Conservation (phyloP, 176 grass and related monocot genomes). For the Lolium perenne region DNA sequence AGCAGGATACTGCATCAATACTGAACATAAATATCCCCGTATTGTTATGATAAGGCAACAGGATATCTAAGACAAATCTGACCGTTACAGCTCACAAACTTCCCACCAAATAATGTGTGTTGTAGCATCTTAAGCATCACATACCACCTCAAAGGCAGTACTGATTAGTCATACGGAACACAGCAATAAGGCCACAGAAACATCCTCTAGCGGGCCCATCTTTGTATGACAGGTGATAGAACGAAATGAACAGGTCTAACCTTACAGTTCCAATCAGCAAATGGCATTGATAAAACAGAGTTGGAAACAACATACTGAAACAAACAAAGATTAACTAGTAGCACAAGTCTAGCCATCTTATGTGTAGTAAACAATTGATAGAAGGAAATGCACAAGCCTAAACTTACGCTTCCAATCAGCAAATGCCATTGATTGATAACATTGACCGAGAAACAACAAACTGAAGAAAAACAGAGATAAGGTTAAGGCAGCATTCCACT, state of each 20-base stretch:
- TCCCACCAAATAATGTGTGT: neutral
- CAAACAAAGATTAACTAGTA: slow-evolving; percentile 28
- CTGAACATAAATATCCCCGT: neutral
- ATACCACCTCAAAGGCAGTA: neutral
- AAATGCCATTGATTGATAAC: neutral
- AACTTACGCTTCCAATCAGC: slow-evolving; percentile 7
- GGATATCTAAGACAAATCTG: neutral
- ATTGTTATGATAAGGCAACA: too few species aligned
- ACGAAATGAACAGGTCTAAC: neutral
- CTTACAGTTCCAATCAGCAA: slow-evolving; percentile 10
- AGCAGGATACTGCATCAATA: neutral
- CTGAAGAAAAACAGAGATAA: slow-evolving; percentile 13
- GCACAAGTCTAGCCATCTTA: neutral
- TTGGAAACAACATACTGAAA: neutral
- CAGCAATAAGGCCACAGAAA: neutral
- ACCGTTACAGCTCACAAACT: neutral
- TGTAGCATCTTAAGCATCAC: neutral
- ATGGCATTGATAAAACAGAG: neutral
- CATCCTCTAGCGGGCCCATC: neutral
- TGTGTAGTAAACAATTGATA: neutral
- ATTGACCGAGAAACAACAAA: neutral
- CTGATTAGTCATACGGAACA: neutral
- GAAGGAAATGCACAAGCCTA: neutral
- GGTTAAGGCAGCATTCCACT: neutral
- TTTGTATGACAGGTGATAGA: neutral